phyloP scores from a whole-genome alignment of 371 early-diverging fungal genomes.

The Mucor indicus region DNA sequence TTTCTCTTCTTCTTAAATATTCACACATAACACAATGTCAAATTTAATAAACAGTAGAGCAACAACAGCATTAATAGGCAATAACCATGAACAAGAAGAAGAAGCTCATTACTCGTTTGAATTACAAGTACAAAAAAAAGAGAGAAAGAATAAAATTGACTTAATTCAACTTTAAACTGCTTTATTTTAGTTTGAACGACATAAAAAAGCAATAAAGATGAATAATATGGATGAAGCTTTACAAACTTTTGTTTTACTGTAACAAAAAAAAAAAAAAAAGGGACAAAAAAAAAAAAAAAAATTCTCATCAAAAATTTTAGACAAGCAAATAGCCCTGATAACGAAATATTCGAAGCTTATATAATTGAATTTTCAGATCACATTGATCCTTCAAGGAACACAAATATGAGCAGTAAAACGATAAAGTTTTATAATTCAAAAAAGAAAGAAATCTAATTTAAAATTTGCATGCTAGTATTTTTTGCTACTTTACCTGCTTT shows the following conservation, averaged over 20 bases:
- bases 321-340: constrained; percentile 31
- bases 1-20: too few species aligned
- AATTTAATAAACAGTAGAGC: too few species aligned
- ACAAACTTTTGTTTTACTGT: constrained; percentile 14
- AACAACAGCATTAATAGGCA: too few species aligned
- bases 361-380: constrained; percentile 30
- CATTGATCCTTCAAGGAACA: constrained; percentile 35
- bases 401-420: constrained; percentile 28
- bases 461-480: too few species aligned
- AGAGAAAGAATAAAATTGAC: too few species aligned
- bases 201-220: constrained; percentile 4
- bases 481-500: constrained; percentile 33
- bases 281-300: not conserved
- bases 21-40: too few species aligned
- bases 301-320: constrained; percentile 3
- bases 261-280: constrained; percentile 4
- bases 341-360: constrained; percentile 27
- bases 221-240: constrained; percentile 15
- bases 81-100: too few species aligned
- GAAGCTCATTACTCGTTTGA: too few species aligned
- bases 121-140: too few species aligned
- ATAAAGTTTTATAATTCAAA: not conserved
- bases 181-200: constrained; percentile 6
- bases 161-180: too few species aligned
- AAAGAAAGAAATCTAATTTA: too few species aligned